These are phyloP conservation scores for Rhizopogon salebrosus DNA, from an alignment of 768 basidiomycete species.

Conservation along the genomic window DNA sequence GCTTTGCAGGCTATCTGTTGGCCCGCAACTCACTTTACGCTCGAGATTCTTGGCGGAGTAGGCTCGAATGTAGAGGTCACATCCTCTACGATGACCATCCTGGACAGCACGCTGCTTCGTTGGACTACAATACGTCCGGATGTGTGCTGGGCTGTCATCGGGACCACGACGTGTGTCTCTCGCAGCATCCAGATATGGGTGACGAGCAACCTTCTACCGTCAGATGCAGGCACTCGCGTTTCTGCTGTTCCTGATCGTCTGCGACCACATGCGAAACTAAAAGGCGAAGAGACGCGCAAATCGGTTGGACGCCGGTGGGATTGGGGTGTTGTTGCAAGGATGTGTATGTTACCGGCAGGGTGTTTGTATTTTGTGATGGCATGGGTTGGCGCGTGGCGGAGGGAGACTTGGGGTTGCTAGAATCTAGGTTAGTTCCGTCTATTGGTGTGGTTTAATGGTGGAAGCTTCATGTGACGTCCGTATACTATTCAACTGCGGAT, in stretches of 20 bases:
- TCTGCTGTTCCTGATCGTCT: constrained; percentile 15
- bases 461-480: not conserved
- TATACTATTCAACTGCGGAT: not conserved
- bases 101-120: constrained; percentile 25
- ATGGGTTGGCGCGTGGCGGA: constrained; percentile 48
- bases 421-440: not conserved
- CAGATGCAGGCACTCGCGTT: constrained; percentile 4
- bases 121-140: constrained; percentile 64
- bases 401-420: constrained; percentile 30
- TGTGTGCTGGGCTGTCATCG: constrained; percentile 87
- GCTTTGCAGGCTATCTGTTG: constrained; percentile 95
- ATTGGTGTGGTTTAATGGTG: not conserved
- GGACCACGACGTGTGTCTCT: constrained; percentile 80
- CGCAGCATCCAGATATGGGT: constrained; percentile 93
- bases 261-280: constrained; percentile 17
- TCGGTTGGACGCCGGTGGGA: constrained; percentile 66
- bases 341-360: constrained; percentile 71
- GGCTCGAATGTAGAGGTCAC: constrained; percentile 13
- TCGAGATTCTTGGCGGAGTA: constrained; percentile 56
- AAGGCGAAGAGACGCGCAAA: constrained; percentile 15
- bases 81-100: constrained; percentile 6
- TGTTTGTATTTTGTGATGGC: constrained; percentile 77
- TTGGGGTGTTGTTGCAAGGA: constrained; percentile 65
- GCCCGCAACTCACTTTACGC: constrained; percentile 87
- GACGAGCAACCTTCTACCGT: constrained; percentile 69